Conservation (phyloP, 257 asterid species). For the Ilex asprella region DNA sequence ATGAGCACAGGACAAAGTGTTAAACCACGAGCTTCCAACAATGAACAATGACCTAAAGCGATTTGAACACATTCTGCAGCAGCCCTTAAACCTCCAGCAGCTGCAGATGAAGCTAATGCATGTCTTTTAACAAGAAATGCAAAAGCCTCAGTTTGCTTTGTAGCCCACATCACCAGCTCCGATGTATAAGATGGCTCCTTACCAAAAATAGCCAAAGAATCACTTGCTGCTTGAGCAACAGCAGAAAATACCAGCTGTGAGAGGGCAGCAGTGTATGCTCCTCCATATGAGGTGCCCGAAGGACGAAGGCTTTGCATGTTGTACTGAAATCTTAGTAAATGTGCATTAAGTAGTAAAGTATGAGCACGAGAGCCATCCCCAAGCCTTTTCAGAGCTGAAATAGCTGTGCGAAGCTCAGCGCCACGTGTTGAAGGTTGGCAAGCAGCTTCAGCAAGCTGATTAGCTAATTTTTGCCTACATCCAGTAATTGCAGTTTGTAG, state of each 20-base stretch:
- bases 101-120: slow-evolving; percentile 96
- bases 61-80: slow-evolving; percentile 99
- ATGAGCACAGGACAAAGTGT: slow-evolving; percentile 91
- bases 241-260: slow-evolving; percentile 95
- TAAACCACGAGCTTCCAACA: slow-evolving; percentile 93
- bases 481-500: slow-evolving; percentile 65
- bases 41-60: slow-evolving; percentile 91
- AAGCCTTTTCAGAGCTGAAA: slow-evolving; percentile 84
- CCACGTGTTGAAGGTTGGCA: slow-evolving; percentile 97
- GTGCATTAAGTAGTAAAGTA: slow-evolving; percentile 82
- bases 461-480: slow-evolving; percentile 80
- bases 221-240: slow-evolving; percentile 93
- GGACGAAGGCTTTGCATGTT: slow-evolving; percentile 94
- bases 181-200: slow-evolving; percentile 87
- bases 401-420: slow-evolving; percentile 90
- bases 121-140: slow-evolving; percentile 88
- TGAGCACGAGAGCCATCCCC: slow-evolving; percentile 99
- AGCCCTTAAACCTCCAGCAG: slow-evolving; percentile 98
- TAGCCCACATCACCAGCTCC: slow-evolving; percentile 98
- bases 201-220: slow-evolving; percentile 77
- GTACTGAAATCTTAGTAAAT: slow-evolving; percentile 86
- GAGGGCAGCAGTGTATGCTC: slow-evolving; percentile 96
- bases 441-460: slow-evolving; percentile 96
- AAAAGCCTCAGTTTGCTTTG: slow-evolving; percentile 85
- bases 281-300: slow-evolving; percentile 93